Base-by-base conservation (phyloP, 2,329 filamentous ascomycete genomes). In the Endoconidiophora laricicola region DNA sequence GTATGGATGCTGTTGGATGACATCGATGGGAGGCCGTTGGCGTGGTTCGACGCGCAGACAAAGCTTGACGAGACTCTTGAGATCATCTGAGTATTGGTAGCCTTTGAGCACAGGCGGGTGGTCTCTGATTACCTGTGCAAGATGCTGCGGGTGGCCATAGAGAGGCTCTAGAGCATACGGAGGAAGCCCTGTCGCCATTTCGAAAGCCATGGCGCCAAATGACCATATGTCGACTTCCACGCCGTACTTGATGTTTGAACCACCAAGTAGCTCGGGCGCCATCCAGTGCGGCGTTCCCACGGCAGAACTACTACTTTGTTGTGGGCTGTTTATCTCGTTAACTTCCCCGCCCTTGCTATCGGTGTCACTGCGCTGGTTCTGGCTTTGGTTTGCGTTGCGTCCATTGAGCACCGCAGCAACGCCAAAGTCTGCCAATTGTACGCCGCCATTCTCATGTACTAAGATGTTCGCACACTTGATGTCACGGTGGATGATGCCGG, bases 251-350 rank as follows among this genome's bases (percentile, higher is more conserved):
- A 38, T 22, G n/a, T 45, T 39, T 6, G 42, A 29, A n/a, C 39
- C 36, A 4, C 78, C 76, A 52, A 83, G 80, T 10, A 90, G 70
- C 58, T 91, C 86, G 0, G 82, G 83, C 0, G 86, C 83, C 84
- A 91, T 88, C 82, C 84, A 91, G 62, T 88, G 79, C 2, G 81
- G 81, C 0, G 86, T 91, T 20, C 85, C 85, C 50, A 90, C 83
- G 45, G 90, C 81, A 1, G 85, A 90, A 5, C 29, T 33, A 33
- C 29, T 33, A 12, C 29, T 33, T 33, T 12, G 29, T 6, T 4
- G 29, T 33, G 29, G 12, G 12, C 12, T 12, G 29, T 9, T 4
- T 1, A 33, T 33, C 2, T 18, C 10, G 7, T 16, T n/a, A 20
- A 7, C 18, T 3, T 33, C 81, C 81, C 48, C 84, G 58, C 83